These are phyloP conservation scores for Emydomyces testavorans DNA, from an alignment of 2,329 filamentous ascomycete genomes.

Conservation along the genomic window DNA sequence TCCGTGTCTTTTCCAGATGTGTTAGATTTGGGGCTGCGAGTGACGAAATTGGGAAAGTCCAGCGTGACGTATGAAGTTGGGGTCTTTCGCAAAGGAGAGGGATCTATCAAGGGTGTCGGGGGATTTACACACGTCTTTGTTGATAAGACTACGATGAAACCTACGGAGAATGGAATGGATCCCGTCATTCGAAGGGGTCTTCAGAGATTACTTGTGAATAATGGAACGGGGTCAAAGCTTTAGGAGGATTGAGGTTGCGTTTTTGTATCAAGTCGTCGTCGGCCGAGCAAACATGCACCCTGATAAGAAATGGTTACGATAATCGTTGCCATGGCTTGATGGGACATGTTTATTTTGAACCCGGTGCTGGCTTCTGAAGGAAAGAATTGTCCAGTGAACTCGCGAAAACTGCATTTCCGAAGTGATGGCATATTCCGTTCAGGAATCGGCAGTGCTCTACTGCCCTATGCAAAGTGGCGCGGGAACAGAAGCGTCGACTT, in stretches of 20 bases:
- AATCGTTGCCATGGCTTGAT: too few relatives aligned
- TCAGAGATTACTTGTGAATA: constrained; percentile 41
- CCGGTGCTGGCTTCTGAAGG: too few relatives aligned
- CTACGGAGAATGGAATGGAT: constrained; percentile 28
- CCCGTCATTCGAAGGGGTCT: constrained; percentile 41
- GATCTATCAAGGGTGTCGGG: constrained; percentile 69
- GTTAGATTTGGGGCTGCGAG: constrained; percentile 68
- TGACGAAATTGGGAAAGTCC: constrained; percentile 71
- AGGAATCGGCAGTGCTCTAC: too few relatives aligned
- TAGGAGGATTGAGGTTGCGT: neutral
- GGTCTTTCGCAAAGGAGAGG: constrained; percentile 64
- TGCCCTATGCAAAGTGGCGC: too few relatives aligned
- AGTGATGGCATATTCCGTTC: too few relatives aligned
- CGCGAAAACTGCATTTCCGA: too few relatives aligned
- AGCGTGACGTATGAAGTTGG: constrained; percentile 86
- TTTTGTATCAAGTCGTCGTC: too few relatives aligned
- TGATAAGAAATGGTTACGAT: too few relatives aligned
- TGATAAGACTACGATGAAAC: constrained; percentile 55
- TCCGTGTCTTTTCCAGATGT: constrained; percentile 71
- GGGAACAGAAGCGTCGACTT: too few relatives aligned
- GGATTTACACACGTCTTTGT: constrained; percentile 84
- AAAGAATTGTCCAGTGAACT: too few relatives aligned
- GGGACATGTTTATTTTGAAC: too few relatives aligned
- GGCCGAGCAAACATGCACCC: neutral
- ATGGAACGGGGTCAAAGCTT: constrained; percentile 13